These are phyloP conservation scores for Cylindrotheca fusiformis DNA, from an alignment of 108 stramenopile species.

Conservation along the genomic window DNA sequence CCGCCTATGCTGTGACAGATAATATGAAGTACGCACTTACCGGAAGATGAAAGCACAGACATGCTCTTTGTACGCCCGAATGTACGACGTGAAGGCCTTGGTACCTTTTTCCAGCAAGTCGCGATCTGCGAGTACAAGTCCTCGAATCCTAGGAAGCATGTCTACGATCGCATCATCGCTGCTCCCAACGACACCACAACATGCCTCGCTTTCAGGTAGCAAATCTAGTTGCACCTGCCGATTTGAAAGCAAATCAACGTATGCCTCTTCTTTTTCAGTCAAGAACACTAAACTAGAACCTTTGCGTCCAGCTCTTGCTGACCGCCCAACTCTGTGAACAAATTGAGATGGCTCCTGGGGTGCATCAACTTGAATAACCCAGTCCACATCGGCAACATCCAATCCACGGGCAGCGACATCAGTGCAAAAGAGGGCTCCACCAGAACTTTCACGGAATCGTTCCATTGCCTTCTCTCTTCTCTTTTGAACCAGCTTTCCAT, in stretches of 20 bases:
- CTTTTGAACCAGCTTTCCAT: slow-evolving; percentile 96
- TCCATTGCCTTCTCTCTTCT: slow-evolving; percentile 89
- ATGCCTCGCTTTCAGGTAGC: slow-evolving; percentile 52
- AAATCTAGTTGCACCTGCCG: slow-evolving; percentile 78
- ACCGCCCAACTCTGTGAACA: slow-evolving; percentile 96
- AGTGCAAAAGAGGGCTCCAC: slow-evolving; percentile 93
- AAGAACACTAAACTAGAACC: slow-evolving; percentile 91
- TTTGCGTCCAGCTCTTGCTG: slow-evolving; percentile 89
- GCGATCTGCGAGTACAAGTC: slow-evolving; percentile 81
- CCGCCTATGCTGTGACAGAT: slow-evolving; percentile 18
- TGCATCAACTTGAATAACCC: slow-evolving; percentile 97
- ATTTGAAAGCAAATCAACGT: slow-evolving; percentile 85
- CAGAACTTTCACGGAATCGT: slow-evolving; percentile 59
- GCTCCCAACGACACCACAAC: slow-evolving; percentile 37
- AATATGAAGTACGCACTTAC: slow-evolving; percentile 32
- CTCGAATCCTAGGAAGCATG: slow-evolving; percentile 65
- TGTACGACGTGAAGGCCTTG: slow-evolving; percentile 90
- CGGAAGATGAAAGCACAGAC: slow-evolving; percentile 87
- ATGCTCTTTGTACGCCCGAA: slow-evolving; percentile 97
- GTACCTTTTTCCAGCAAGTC: slow-evolving; percentile 97
- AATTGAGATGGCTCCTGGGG: slow-evolving; percentile 95
- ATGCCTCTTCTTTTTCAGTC: slow-evolving; percentile 90
- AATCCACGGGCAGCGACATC: slow-evolving; percentile 98
- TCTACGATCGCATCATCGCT: slow-evolving; percentile 14
- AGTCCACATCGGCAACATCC: slow-evolving; percentile 93